Base-by-base conservation (phyloP, 2,329 filamentous ascomycete species). In the Trichoderma asperellum region DNA sequence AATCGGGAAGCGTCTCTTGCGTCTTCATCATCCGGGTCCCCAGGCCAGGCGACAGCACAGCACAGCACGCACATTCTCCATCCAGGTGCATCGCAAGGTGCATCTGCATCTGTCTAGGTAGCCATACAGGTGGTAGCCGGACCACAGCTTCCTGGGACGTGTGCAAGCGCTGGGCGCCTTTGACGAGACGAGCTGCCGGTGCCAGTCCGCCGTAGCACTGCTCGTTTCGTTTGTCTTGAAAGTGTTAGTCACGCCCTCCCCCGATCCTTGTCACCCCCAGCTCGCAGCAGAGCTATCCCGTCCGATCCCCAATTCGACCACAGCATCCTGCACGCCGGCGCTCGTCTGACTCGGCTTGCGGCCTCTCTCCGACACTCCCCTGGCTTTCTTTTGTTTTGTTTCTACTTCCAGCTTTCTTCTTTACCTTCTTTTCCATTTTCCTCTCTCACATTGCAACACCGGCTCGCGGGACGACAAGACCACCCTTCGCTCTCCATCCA, bases 201-300 rank as follows among this genome's bases (percentile, higher is more conserved):
- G 61, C 61, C 21, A 56, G 61, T 43, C 40, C 58, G 35, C 57
- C 57, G 47, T 62, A 18, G 47, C 47, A 47, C 66, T 56, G 27
- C 43, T 62, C 21, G 57, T 24, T 59, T 52, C 27, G 59, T 29
- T 27, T 60, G 53, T 69, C 68, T 69, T 69, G 7, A 53, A 16
- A 49, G 57, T 70, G 68, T 70, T 77, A 76, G 75, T 76, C 75
- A 76, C 75, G 68, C 72, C 71, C 65, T 61, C 63, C 65, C 62
- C 61, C 65, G 55, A 68, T 61, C 70, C 67, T 70, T 69, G 63
- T 68, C 68, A 35, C 61, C 61, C 60, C 62, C 58, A 69, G 67
- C 67, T 64, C 58, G 56, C 52, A 52, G 49, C 60, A 69, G 52
- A 34, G 40, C 61, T 57, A 47, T 65, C 68, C 61, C 55, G 57